phyloP scores from a whole-genome alignment of 768 basidiomycete genomes.

The Neoboletus subvelutipes region DNA sequence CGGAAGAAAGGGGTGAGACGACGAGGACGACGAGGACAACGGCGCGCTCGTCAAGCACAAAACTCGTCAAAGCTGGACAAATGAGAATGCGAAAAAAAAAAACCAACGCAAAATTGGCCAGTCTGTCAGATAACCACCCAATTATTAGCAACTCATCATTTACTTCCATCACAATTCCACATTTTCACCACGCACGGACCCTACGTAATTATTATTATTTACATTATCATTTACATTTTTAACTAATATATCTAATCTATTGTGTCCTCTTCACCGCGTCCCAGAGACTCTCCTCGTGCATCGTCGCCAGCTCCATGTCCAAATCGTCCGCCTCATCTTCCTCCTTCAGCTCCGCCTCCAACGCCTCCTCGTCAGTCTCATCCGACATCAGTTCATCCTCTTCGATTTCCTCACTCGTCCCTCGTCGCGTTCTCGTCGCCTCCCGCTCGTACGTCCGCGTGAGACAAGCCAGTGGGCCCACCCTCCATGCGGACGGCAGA shows the following conservation, averaged over 20 bases:
- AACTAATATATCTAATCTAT: slow-evolving; percentile 8
- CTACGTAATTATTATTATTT: slow-evolving; percentile 15
- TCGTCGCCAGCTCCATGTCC: slow-evolving; percentile 34
- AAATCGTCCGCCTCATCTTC: slow-evolving; percentile 42
- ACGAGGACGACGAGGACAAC: slow-evolving; percentile 16
- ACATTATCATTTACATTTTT: not conserved
- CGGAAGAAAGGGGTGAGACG: slow-evolving; percentile 14
- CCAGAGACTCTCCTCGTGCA: slow-evolving; percentile 47
- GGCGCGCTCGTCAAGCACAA: slow-evolving; percentile 18
- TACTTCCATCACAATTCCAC: slow-evolving; percentile 16
- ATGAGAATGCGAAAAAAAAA: slow-evolving; percentile 23
- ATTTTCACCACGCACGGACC: slow-evolving; percentile 35
- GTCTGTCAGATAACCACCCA: slow-evolving; percentile 14
- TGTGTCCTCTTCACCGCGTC: not conserved
- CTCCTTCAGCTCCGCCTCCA: slow-evolving; percentile 41
- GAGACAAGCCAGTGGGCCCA: slow-evolving; percentile 14
- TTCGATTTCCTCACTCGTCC: slow-evolving; percentile 16
- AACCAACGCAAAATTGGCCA: slow-evolving; percentile 12
- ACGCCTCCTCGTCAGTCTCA: slow-evolving; percentile 38
- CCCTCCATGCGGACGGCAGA: slow-evolving; percentile 24
- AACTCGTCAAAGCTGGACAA: slow-evolving; percentile 21
- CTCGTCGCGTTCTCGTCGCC: slow-evolving; percentile 17
- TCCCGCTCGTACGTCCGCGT: slow-evolving; percentile 26
- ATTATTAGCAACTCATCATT: slow-evolving; percentile 6
- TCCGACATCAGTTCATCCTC: slow-evolving; percentile 31